Base-by-base conservation (phyloP, 352 stramenopile genomes). In the Hyaloperonospora arabidopsidis region DNA sequence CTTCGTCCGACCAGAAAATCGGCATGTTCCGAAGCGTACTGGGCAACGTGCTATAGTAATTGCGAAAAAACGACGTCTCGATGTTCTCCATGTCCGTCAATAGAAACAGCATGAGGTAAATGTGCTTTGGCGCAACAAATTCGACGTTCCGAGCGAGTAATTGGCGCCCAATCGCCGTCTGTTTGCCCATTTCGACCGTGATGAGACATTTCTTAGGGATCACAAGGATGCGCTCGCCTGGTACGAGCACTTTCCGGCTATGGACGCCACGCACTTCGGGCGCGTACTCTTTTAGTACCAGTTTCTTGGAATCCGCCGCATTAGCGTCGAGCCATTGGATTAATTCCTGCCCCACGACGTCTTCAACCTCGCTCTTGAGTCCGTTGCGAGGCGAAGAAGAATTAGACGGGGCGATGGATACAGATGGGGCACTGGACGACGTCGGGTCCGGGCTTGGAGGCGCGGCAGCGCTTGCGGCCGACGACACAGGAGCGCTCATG, bases 81-180 rank as follows among this genome's bases (percentile, higher is more conserved):
- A 86, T 64, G 43, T 95, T 70, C 64, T 98, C 93, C 68, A 95
- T 93, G 72, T 99, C 96, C 54, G 90, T 97, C 12, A 99, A 77
- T 28, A 99, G 67, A 70, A 97, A 99, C 61, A 99, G 90, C 93
- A 99, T 98, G 49, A 99, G 84, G 68, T 97, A 99, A 52, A 99
- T 98, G 74, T 99, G 96, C 76, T 99, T 99, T 52, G 96, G 95
- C 19, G 96, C 97, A 60, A 98, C 96, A 44, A 99, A 89, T 63
- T 98, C 90, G 21, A 98, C 64, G 56, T 96, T 93, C 25, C 84
- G 81, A 15, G 84, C 66, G 21, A 98, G 67, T 49, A 99, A 87
- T 52, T 93, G 86, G 47, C 93, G 85, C 14, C 96, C 96, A 43
- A 98, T 97, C 28, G 91, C 85, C 29, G 95, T 98, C 45, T 85